Evolutionary conservation across 2,329 filamentous ascomycete species (phyloP).

Genomic region (Endoconidiophora laricicola): DNA sequence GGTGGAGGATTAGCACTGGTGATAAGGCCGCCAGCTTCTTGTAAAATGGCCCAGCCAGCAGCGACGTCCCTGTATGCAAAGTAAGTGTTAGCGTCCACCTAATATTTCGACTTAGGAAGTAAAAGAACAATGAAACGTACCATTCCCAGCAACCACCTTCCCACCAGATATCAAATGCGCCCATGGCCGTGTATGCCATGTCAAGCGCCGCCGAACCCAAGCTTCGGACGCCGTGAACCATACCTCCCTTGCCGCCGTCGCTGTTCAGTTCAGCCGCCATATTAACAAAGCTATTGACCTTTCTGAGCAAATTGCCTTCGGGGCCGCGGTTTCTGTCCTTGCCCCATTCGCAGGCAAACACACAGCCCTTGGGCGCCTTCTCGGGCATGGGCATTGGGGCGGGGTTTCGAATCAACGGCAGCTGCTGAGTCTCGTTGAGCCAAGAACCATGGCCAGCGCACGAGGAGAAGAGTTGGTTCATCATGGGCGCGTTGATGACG

Average conservation of each 20-base stretch:
- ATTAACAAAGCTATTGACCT: constrained; percentile 59
- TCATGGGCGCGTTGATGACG: constrained; percentile 55
- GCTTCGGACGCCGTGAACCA: constrained; percentile 63
- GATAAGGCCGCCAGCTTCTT: constrained; percentile 57
- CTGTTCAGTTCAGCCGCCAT: constrained; percentile 53
- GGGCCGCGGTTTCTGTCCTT: constrained; percentile 53
- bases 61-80: constrained; percentile 48
- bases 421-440: constrained; percentile 44
- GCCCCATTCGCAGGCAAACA: constrained; percentile 65
- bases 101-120: background rate
- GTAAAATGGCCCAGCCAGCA: constrained; percentile 54
- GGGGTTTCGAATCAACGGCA: constrained; percentile 48
- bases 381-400: constrained; percentile 41
- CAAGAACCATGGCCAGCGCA: constrained; percentile 50
- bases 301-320: constrained; percentile 52
- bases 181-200: constrained; percentile 59
- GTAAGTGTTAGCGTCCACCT: background rate
- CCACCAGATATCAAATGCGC: constrained; percentile 68
- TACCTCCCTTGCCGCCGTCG: constrained; percentile 49
- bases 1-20: constrained; percentile 58
- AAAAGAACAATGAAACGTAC: constrained; percentile 23
- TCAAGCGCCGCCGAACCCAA: constrained; percentile 59
- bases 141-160: constrained; percentile 72
- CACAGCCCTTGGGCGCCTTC: constrained; percentile 49
- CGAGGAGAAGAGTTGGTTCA: constrained; percentile 52